Percentiles rank a stretch among this genome's conserved stretches.
phyloP scores from a whole-genome alignment of 306 rosid genomes.

The Quercus berberidifolia region DNA sequence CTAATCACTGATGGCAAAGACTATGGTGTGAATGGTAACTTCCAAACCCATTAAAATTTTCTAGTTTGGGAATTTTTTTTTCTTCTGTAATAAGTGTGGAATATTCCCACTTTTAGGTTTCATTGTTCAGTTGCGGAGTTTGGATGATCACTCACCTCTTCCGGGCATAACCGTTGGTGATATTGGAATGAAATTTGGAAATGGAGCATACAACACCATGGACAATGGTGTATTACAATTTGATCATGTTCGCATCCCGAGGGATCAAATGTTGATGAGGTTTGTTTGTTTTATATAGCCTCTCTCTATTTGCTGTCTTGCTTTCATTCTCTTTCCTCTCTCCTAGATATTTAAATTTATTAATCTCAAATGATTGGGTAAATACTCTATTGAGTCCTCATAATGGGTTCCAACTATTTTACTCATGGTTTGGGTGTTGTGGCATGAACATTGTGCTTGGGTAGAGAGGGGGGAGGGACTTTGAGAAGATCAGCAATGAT shows the following conservation, averaged over 20 bases:
- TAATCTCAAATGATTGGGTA: neutral
- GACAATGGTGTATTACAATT: constrained; percentile 86
- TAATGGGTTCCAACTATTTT: neutral
- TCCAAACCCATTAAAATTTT: constrained; percentile 5
- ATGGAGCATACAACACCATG: constrained; percentile 89
- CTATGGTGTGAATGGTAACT: constrained; percentile 81
- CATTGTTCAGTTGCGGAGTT: constrained; percentile 89
- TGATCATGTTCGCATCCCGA: constrained; percentile 82
- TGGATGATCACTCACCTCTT: constrained; percentile 91
- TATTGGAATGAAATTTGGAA: constrained; percentile 92
- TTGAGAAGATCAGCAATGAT: too few relatives aligned
- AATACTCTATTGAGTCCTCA: neutral
- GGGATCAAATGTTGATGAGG: constrained; percentile 97
- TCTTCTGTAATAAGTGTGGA: constrained; percentile 11
- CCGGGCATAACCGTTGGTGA: constrained; percentile 87
- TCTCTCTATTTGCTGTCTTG: neutral
- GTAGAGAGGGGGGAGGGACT: too few relatives aligned
- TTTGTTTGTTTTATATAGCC: constrained; percentile 20
- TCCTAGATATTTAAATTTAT: neutral
- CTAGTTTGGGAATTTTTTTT: constrained; percentile 5
- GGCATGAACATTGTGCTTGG: too few relatives aligned
- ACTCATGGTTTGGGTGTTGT: neutral
- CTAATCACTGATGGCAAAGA: constrained; percentile 70
- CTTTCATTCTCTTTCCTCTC: neutral
- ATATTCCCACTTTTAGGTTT: constrained; percentile 55